These are phyloP conservation scores for Trichoderma arundinaceum DNA, from an alignment of 2,329 filamentous ascomycete species.

Conservation along the genomic window DNA sequence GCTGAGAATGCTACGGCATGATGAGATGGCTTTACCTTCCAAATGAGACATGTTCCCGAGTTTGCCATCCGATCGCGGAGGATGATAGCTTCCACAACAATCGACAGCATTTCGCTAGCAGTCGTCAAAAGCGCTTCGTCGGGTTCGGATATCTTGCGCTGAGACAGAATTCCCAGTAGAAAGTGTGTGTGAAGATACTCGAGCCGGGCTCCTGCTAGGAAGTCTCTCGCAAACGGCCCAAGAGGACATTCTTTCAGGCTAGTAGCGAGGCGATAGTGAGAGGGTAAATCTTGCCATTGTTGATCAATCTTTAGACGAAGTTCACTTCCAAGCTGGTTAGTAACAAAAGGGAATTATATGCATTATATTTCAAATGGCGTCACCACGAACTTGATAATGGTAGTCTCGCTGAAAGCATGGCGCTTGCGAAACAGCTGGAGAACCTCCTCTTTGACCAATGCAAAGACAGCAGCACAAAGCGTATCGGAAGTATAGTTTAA, in stretches of 20 bases:
- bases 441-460: constrained; percentile 18
- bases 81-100: constrained; percentile 16
- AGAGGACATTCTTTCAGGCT: constrained; percentile 26
- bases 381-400: constrained; percentile 12
- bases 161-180: constrained; percentile 11
- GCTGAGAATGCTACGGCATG: not conserved
- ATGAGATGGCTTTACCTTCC: not conserved
- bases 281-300: constrained; percentile 25
- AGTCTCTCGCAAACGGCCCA: constrained; percentile 23
- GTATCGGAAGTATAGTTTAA: constrained; percentile 25
- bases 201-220: constrained; percentile 13
- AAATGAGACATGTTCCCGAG: constrained; percentile 27
- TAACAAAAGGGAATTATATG: not conserved
- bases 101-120: constrained; percentile 24
- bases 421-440: constrained; percentile 26
- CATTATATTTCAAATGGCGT: no score
- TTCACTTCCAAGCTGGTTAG: not conserved
- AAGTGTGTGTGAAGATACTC: constrained; percentile 28
- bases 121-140: constrained; percentile 19
- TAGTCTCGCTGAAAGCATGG: constrained; percentile 10
- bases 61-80: constrained; percentile 28
- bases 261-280: constrained; percentile 23
- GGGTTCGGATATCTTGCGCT: constrained; percentile 24
- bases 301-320: constrained; percentile 20
- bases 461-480: constrained; percentile 10